Percentiles rank a stretch among this genome's conserved stretches.
phyloP scores from a whole-genome alignment of 1,284 basidiomycete genomes.

The Hymenochaete sp. region DNA sequence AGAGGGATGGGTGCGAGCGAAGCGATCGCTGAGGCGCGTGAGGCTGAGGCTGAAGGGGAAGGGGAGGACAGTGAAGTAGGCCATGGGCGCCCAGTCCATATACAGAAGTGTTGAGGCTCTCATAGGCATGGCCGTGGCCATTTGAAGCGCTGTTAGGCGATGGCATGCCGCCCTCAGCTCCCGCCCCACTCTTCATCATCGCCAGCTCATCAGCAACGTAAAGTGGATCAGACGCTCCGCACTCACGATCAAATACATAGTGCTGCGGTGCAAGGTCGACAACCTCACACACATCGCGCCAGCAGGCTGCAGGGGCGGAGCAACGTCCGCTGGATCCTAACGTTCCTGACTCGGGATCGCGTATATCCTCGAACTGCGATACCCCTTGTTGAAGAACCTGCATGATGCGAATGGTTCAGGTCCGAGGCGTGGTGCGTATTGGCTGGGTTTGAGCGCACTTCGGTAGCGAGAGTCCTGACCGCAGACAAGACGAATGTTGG shows the following conservation, averaged over 20 bases:
- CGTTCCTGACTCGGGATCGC: too few species aligned
- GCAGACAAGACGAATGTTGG: too few species aligned
- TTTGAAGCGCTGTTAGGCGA: too few species aligned
- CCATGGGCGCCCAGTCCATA: too few species aligned
- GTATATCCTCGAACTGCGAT: too few species aligned
- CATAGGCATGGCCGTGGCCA: too few species aligned
- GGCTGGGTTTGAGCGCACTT: conserved; percentile 34
- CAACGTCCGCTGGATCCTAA: conserved; percentile 27
- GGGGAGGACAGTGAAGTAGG: too few species aligned
- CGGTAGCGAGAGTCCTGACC: conserved; percentile 43
- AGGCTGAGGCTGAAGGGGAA: conserved; percentile 16
- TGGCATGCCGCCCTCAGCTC: neutral
- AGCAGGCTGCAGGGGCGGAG: conserved; percentile 52
- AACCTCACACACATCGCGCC: conserved; percentile 66
- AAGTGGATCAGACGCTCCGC: conserved; percentile 65
- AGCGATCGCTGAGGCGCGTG: conserved; percentile 13
- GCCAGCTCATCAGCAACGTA: conserved; percentile 75
- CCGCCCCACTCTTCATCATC: conserved; percentile 49
- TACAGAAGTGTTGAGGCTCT: too few species aligned
- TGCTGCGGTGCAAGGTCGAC: conserved; percentile 76
- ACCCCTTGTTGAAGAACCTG: conserved; percentile 1
- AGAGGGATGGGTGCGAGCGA: conserved; percentile 16
- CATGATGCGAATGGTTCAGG: conserved; percentile 21
- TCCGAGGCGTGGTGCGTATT: conserved; percentile 27
- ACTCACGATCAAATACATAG: conserved; percentile 66